Base-by-base conservation (phyloP, 1,139 yeast species). In the Meyerozyma elateridarum region DNA sequence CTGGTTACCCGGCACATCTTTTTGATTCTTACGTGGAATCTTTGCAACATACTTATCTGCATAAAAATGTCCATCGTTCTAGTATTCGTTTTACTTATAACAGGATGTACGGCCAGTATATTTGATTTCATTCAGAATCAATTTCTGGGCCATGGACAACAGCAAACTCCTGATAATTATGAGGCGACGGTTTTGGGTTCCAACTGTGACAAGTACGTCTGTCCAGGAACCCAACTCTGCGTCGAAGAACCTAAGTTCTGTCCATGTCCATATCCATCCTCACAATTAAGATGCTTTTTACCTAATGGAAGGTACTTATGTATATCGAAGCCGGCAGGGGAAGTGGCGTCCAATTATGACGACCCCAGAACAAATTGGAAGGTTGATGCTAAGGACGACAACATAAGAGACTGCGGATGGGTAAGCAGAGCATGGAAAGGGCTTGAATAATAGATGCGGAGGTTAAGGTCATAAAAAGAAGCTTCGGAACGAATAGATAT, bases 251-350 rank as follows among this genome's bases (percentile, higher is more conserved):
- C 88, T 1, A 51, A 69, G 15, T 80, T 80, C 35, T 91, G 98
- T 54, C 96, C 97, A 1, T 91, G 98, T 54, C 88, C 87, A 7
- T 89, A 75, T 51, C 91, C 95, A 1, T 76, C 78, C 34, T 80
- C 95, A 2, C 96, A 91, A 53, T 52, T 84, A 40, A 80, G 87
- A 48, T 91, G 98, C 54, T 55, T 70, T 5, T 62, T 85, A 32
- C 95, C 96, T 0, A 78, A 75, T 39, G 71, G 76, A 15, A 68
- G 73, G 36, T 82, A 64, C 49, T 67, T 88, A 9, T 91, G 98
- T 54, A 81, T 91, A 31, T 82, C 93, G 11, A 79, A 78, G 44
- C 89, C 91, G 0, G 79, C 93, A 20, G 78, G 74, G 6, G 61
- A 58, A 18, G 59, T 58, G 11, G 44, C 59, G 13, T 44, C 48